A percentile compares a stretch with the other conserved stretches of the same genome.
These are phyloP conservation scores for Beauveria asiatica DNA, from an alignment of 2,329 filamentous ascomycete genomes.

Conservation along the genomic window DNA sequence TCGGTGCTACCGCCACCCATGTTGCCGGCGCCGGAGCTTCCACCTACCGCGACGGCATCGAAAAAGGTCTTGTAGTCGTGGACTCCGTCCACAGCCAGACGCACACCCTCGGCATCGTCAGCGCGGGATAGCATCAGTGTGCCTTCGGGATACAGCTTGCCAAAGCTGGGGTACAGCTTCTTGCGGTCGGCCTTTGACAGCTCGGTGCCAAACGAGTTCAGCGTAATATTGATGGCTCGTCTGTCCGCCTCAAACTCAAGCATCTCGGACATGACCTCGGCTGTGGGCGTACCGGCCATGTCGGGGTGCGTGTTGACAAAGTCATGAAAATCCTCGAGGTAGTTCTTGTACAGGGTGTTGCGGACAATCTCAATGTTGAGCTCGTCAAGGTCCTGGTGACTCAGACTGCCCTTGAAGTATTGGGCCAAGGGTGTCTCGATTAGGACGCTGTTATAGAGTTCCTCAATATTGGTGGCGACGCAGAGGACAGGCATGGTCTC, in stretches of 20 bases:
- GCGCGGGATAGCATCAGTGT: constrained; percentile 90
- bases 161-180: constrained; percentile 92
- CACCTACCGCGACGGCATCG: constrained; percentile 74
- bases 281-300: constrained; percentile 78
- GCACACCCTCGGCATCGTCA: constrained; percentile 89
- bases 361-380: constrained; percentile 98
- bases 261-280: constrained; percentile 92
- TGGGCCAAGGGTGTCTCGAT: constrained; percentile 93
- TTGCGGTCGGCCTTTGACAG: constrained; percentile 86
- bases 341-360: constrained; percentile 99
- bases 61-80: constrained; percentile 94
- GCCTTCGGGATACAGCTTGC: constrained; percentile 86
- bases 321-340: constrained; percentile 92
- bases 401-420: constrained; percentile 95
- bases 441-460: constrained; percentile 94
- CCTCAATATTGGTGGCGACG: constrained; percentile 96
- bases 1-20: constrained; percentile 74
- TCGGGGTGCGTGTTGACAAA: constrained; percentile 89
- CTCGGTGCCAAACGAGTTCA: constrained; percentile 97
- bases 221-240: constrained; percentile 95
- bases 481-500: constrained; percentile 98
- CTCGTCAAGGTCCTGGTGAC: constrained; percentile 94
- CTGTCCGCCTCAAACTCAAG: constrained; percentile 95
- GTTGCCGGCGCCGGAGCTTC: constrained; percentile 67
- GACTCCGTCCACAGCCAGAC: constrained; percentile 86